Conservation (phyloP, 176 grass and related monocot genomes). For the Musa acuminata region DNA sequence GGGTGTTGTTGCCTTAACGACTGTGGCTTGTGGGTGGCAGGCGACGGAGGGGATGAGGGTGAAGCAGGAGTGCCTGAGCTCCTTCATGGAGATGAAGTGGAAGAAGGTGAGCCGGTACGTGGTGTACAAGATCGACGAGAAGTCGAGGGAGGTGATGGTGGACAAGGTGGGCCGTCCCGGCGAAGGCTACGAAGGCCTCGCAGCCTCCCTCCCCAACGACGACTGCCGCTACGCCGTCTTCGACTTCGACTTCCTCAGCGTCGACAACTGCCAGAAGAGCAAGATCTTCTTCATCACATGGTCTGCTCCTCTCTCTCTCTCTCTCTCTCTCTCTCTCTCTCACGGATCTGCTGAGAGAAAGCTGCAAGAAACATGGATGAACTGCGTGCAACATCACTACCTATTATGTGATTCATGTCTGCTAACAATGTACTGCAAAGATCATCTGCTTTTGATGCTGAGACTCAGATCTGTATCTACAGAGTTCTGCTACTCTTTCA, state of each 20-base stretch:
- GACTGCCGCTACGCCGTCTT: slow-evolving; percentile 70
- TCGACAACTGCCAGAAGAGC: slow-evolving; percentile 63
- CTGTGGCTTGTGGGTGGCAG: background rate
- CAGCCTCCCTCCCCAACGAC: slow-evolving; percentile 42
- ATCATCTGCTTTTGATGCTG: too few species aligned
- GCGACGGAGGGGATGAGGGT: slow-evolving; percentile 43
- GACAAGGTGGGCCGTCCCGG: slow-evolving; percentile 51
- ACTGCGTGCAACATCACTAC: too few species aligned
- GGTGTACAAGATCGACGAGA: slow-evolving; percentile 73
- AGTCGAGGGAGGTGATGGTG: slow-evolving; percentile 47
- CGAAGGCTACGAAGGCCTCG: slow-evolving; percentile 65
- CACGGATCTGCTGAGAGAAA: too few species aligned
- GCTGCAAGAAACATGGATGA: too few species aligned
- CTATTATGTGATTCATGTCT: too few species aligned
- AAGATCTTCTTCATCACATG: slow-evolving; percentile 84
- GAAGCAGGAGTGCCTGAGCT: slow-evolving; percentile 44
- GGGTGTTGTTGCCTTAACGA: too few species aligned
- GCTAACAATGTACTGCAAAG: too few species aligned
- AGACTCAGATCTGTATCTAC: background rate
- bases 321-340: background rate
- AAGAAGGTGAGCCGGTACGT: slow-evolving; percentile 59
- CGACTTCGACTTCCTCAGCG: slow-evolving; percentile 65
- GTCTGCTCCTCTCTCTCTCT: slow-evolving; percentile 14
- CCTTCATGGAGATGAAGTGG: slow-evolving; percentile 58
- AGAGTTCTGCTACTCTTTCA: slow-evolving; percentile 10